Evolutionary conservation across 139 green algal species (phyloP).

Genomic region (Chlorella vulgaris): DNA sequence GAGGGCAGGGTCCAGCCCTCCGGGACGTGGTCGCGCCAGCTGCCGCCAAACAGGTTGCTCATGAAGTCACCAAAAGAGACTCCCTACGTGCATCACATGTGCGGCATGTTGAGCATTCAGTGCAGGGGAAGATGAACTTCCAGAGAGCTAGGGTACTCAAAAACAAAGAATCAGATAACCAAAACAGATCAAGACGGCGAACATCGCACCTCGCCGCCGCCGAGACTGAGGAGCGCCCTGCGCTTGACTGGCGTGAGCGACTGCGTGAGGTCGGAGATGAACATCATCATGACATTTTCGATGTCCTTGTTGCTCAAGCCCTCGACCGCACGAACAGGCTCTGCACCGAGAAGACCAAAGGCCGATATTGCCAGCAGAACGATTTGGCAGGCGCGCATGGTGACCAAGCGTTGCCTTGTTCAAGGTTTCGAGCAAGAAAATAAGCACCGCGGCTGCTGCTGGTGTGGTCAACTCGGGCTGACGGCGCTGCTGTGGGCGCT

Average conservation of each 20-base stretch:
- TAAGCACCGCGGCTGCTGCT: too few relatives aligned
- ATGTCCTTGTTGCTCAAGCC: neutral
- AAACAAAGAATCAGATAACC: too few relatives aligned
- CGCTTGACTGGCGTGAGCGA: neutral
- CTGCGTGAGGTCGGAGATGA: neutral
- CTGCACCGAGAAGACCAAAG: neutral
- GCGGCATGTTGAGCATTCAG: neutral
- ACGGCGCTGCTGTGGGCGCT: too few relatives aligned
- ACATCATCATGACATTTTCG: neutral
- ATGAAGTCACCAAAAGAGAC: conserved; percentile 2
- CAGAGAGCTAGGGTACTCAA: too few relatives aligned
- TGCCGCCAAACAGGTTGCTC: neutral
- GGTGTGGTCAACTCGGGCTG: too few relatives aligned
- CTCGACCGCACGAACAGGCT: neutral
- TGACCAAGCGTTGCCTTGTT: too few relatives aligned
- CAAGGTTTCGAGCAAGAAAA: too few relatives aligned
- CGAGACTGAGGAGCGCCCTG: neutral
- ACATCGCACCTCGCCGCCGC: neutral
- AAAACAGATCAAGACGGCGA: too few relatives aligned
- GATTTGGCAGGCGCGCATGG: neutral
- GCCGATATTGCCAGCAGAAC: neutral
- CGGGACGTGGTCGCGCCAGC: neutral
- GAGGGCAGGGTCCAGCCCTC: conserved; percentile 12
- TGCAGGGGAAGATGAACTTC: neutral
- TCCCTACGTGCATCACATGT: neutral